Evolutionary conservation across 2,329 filamentous ascomycete species (phyloP).

Genomic region (Alternaria arborescens): DNA sequence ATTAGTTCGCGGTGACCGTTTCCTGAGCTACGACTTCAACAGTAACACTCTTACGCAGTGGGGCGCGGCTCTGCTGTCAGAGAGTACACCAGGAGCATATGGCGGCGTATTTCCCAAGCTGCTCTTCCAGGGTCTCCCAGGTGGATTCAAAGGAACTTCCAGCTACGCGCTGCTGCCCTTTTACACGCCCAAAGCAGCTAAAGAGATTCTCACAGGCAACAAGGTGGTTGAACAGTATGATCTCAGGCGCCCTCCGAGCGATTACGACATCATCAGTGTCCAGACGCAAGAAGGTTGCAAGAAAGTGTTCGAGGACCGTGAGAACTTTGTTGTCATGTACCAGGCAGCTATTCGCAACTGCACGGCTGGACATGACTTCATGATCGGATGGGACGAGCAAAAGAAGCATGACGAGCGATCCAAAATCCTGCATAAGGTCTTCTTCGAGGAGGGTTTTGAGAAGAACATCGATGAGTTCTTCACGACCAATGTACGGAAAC

Average conservation of each 20-base stretch:
- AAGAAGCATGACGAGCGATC: slow-evolving; percentile 51
- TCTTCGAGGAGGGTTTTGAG: slow-evolving; percentile 68
- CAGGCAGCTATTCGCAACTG: slow-evolving; percentile 70
- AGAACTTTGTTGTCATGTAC: slow-evolving; percentile 59
- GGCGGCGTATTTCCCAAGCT: slow-evolving; percentile 56
- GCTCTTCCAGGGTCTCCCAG: slow-evolving; percentile 58
- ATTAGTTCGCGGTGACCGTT: slow-evolving; percentile 76
- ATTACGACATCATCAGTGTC: slow-evolving; percentile 56
- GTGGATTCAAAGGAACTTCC: slow-evolving; percentile 59
- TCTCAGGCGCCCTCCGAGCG: slow-evolving; percentile 52
- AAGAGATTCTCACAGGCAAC: slow-evolving; percentile 59
- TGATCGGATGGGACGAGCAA: slow-evolving; percentile 56
- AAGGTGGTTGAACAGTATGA: slow-evolving; percentile 59
- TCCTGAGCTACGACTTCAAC: slow-evolving; percentile 74
- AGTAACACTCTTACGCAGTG: slow-evolving; percentile 54
- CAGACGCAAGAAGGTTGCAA: slow-evolving; percentile 62
- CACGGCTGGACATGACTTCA: slow-evolving; percentile 63
- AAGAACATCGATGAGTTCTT: slow-evolving; percentile 73
- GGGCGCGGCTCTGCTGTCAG: slow-evolving; percentile 58
- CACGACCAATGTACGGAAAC: slow-evolving; percentile 56
- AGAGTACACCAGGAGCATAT: slow-evolving; percentile 53
- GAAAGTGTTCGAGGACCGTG: slow-evolving; percentile 59
- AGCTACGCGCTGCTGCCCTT: slow-evolving; percentile 59
- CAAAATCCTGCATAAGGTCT: slow-evolving; percentile 57
- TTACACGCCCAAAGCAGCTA: slow-evolving; percentile 60